phyloP scores from a whole-genome alignment of 352 stramenopile genomes.

The Thraustotheca clavata region DNA sequence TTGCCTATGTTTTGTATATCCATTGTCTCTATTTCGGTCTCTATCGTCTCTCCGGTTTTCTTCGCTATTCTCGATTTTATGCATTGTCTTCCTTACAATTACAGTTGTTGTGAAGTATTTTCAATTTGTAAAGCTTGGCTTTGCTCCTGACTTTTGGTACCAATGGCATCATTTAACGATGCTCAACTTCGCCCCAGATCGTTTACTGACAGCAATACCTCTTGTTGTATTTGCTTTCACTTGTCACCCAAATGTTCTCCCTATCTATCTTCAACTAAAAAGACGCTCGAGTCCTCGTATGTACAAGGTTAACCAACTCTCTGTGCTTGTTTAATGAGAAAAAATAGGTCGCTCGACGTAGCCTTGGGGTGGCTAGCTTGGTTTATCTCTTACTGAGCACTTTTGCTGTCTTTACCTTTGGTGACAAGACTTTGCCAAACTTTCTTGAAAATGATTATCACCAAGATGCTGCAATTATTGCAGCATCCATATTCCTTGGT shows the following conservation, averaged over 20 bases:
- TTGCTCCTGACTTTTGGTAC: constrained; percentile 52
- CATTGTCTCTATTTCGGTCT: constrained; percentile 72
- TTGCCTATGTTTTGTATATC: constrained; percentile 51
- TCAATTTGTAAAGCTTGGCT: constrained; percentile 66
- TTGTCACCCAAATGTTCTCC: constrained; percentile 82
- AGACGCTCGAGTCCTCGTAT: constrained; percentile 68
- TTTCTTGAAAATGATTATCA: constrained; percentile 86
- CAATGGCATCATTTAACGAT: constrained; percentile 68
- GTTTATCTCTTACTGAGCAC: constrained; percentile 72
- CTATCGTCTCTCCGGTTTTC: constrained; percentile 77
- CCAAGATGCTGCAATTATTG: constrained; percentile 51
- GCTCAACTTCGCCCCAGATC: constrained; percentile 52
- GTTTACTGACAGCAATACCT: constrained; percentile 59
- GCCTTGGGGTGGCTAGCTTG: constrained; percentile 56
- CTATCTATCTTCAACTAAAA: constrained; percentile 85
- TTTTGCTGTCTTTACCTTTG: constrained; percentile 84
- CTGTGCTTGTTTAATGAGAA: not conserved
- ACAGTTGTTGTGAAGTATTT: constrained; percentile 88
- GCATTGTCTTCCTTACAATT: constrained; percentile 81
- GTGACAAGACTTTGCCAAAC: constrained; percentile 62
- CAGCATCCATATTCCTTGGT: constrained; percentile 68
- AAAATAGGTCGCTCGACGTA: constrained; percentile 29
- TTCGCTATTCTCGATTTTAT: constrained; percentile 83
- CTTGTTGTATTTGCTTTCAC: constrained; percentile 86
- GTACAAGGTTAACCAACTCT: constrained; percentile 67